Percentiles rank a stretch among this genome's conserved stretches.
Conservation (phyloP, 2,329 filamentous ascomycete species). For the Stemphylium vesicarium region DNA sequence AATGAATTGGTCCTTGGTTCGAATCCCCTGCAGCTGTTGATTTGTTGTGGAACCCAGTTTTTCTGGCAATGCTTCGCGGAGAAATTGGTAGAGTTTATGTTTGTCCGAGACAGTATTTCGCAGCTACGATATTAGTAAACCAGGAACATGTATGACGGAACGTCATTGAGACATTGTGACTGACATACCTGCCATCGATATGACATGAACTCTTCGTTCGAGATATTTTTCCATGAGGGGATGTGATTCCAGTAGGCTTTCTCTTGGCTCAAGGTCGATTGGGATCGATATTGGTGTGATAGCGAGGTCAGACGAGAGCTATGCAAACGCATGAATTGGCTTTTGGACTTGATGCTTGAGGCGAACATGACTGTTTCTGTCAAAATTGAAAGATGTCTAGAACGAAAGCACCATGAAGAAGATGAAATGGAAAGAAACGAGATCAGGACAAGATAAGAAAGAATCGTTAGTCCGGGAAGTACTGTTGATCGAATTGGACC, state of each 20-base stretch:
- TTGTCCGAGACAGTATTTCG: slow-evolving; percentile 59
- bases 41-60: slow-evolving; percentile 50
- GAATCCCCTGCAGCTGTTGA: slow-evolving; percentile 46
- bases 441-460: background rate
- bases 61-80: slow-evolving; percentile 59
- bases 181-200: slow-evolving; percentile 63
- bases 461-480: background rate
- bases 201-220: slow-evolving; percentile 58
- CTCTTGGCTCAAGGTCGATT: slow-evolving; percentile 19
- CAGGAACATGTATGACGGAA: background rate
- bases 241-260: slow-evolving; percentile 60
- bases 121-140: slow-evolving; percentile 42
- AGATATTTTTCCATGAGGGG: slow-evolving; percentile 57
- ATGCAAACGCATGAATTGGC: background rate
- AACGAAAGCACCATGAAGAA: background rate
- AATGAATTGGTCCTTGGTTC: slow-evolving; percentile 61
- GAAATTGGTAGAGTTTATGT: slow-evolving; percentile 57
- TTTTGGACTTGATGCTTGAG: background rate
- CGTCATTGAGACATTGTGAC: background rate
- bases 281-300: slow-evolving; percentile 7
- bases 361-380: slow-evolving; percentile 8
- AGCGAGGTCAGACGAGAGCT: background rate
- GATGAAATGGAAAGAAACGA: background rate
- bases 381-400: background rate
- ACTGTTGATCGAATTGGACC: background rate